These are phyloP conservation scores for Boletus subcaerulescens DNA, from an alignment of 768 basidiomycete species.

Conservation along the genomic window DNA sequence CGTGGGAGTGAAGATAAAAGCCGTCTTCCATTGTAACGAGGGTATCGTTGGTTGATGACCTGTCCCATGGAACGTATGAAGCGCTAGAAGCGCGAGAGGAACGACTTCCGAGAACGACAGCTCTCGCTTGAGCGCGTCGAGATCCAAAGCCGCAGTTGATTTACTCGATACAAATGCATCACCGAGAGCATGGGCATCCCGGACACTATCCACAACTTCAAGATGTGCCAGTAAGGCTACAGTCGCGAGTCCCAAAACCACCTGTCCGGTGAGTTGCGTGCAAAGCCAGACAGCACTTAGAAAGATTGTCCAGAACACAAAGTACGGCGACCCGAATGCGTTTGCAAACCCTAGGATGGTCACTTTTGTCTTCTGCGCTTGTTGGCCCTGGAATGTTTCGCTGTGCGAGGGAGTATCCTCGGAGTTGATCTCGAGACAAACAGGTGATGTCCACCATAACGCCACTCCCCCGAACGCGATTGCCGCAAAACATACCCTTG, in stretches of 20 bases:
- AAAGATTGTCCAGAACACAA: constrained; percentile 72
- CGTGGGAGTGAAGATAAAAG: constrained; percentile 74
- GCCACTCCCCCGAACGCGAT: constrained; percentile 51
- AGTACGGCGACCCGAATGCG: constrained; percentile 83
- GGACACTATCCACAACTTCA: constrained; percentile 77
- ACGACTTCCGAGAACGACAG: constrained; percentile 65
- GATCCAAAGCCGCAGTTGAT: constrained; percentile 42
- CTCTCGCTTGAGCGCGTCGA: constrained; percentile 30
- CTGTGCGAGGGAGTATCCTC: constrained; percentile 12
- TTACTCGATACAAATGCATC: constrained; percentile 48
- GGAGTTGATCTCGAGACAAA: constrained; percentile 66
- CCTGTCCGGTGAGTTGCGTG: constrained; percentile 79
- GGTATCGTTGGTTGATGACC: constrained; percentile 91
- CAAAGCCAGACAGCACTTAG: constrained; percentile 53
- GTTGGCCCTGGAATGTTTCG: constrained; percentile 5
- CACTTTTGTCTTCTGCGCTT: constrained; percentile 42
- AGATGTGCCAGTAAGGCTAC: constrained; percentile 72
- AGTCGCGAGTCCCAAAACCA: constrained; percentile 62
- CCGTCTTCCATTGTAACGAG: constrained; percentile 93
- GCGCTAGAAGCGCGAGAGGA: constrained; percentile 71
- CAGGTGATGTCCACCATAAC: constrained; percentile 70
- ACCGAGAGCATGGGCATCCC: constrained; percentile 61
- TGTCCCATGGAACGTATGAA: constrained; percentile 79
- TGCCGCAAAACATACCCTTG: constrained; percentile 51
- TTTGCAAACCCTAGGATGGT: constrained; percentile 84